Conservation (phyloP, 2,329 filamentous ascomycete genomes). For the Monilinia fructicola region DNA sequence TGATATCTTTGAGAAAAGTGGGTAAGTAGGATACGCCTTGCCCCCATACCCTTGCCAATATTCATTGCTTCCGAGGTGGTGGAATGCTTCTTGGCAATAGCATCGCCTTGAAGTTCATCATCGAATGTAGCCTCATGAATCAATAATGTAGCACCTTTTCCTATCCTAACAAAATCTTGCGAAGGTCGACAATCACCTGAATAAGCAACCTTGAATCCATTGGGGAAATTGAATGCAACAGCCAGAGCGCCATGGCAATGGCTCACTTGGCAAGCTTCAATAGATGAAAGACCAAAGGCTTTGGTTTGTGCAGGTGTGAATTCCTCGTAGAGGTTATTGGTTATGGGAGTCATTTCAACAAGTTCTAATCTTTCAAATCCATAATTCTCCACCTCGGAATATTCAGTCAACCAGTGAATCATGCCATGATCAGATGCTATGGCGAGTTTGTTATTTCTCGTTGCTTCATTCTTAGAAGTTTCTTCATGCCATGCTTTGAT, state of each 20-base stretch:
- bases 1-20: slow-evolving; percentile 93
- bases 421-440: slow-evolving; percentile 72
- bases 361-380: slow-evolving; percentile 56
- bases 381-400: slow-evolving; percentile 73
- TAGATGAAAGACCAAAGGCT: slow-evolving; percentile 60
- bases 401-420: slow-evolving; percentile 75
- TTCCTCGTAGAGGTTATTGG: slow-evolving; percentile 34
- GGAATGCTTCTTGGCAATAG: slow-evolving; percentile 82
- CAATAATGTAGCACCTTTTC: slow-evolving; percentile 73
- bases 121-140: slow-evolving; percentile 97
- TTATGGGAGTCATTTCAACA: slow-evolving; percentile 28
- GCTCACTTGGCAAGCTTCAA: slow-evolving; percentile 66
- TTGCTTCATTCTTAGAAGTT: slow-evolving; percentile 44
- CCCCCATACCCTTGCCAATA: slow-evolving; percentile 75
- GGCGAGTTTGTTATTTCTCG: slow-evolving; percentile 50
- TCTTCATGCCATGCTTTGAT: slow-evolving; percentile 76
- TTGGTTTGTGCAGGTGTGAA: slow-evolving; percentile 47
- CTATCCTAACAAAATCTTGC: slow-evolving; percentile 66
- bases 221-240: slow-evolving; percentile 73
- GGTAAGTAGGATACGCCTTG: slow-evolving; percentile 77
- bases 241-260: slow-evolving; percentile 83
- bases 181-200: slow-evolving; percentile 91
- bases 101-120: slow-evolving; percentile 76
- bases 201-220: slow-evolving; percentile 84
- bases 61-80: slow-evolving; percentile 83